These are phyloP conservation scores for Arachnomyces sp. DNA, from an alignment of 2,329 filamentous ascomycete species.

Conservation along the genomic window DNA sequence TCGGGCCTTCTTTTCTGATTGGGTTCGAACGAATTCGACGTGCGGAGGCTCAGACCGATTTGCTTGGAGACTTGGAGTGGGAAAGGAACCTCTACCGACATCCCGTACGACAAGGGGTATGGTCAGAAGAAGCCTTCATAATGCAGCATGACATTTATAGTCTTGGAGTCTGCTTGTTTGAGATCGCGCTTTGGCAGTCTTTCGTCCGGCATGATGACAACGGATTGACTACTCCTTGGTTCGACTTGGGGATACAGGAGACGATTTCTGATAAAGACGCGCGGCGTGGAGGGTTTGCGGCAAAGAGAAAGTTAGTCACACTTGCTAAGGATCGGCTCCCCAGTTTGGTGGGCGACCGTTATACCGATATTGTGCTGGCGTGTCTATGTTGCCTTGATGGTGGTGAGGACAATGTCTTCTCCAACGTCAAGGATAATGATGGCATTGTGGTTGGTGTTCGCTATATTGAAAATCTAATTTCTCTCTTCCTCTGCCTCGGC, in stretches of 20 bases:
- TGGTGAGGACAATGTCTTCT: slow-evolving; percentile 18
- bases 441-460: slow-evolving; percentile 23
- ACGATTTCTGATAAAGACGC: slow-evolving; percentile 2
- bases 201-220: slow-evolving; percentile 21
- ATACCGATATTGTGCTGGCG: slow-evolving; percentile 22
- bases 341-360: slow-evolving; percentile 25
- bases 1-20: slow-evolving; percentile 32
- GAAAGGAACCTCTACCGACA: slow-evolving; percentile 47
- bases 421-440: slow-evolving; percentile 17
- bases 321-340: slow-evolving; percentile 19
- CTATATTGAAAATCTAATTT: slow-evolving; percentile 26
- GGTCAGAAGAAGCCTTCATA: slow-evolving; percentile 32
- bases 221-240: background rate
- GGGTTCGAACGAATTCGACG: slow-evolving; percentile 40
- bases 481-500: too few relatives aligned
- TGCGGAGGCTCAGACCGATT: slow-evolving; percentile 24
- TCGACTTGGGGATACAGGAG: too few relatives aligned
- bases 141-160: slow-evolving; percentile 54
- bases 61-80: slow-evolving; percentile 32
- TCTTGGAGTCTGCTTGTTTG: slow-evolving; percentile 47
- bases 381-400: slow-evolving; percentile 25
- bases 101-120: slow-evolving; percentile 39
- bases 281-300: slow-evolving; percentile 5
- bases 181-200: slow-evolving; percentile 37
- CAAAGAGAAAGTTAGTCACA: slow-evolving; percentile 11